phyloP scores from a whole-genome alignment of 768 basidiomycete species.

The Suillus clintonianus region DNA sequence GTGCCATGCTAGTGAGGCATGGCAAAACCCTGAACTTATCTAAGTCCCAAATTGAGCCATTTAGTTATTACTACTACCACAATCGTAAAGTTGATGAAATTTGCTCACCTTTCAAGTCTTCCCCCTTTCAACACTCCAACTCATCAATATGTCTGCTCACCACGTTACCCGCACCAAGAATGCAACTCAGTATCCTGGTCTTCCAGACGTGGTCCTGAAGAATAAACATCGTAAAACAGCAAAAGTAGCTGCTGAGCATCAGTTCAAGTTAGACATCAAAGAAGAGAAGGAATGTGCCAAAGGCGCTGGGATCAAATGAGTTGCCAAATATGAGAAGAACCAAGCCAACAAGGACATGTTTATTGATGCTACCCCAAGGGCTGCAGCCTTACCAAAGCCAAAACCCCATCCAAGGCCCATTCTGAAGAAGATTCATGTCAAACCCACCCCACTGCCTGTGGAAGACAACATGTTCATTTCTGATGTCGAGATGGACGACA shows the following conservation, averaged over 20 bases:
- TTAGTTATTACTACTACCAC: neutral
- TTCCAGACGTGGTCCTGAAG: neutral
- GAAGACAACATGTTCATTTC: neutral
- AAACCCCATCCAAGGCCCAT: neutral
- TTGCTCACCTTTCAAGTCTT: neutral
- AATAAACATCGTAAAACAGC: conserved; percentile 7
- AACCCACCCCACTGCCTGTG: neutral
- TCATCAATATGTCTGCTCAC: neutral
- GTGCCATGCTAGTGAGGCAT: no score
- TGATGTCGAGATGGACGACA: neutral
- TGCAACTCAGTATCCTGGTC: conserved; percentile 6
- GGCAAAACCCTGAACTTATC: no score
- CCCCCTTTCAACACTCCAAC: neutral
- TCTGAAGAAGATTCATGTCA: neutral
- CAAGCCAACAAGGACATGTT: neutral
- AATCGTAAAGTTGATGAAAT: neutral
- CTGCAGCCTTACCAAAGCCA: neutral
- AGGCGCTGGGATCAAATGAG: neutral
- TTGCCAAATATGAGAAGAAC: conserved; percentile 1
- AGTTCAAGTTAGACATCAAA: conserved; percentile 4
- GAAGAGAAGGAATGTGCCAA: conserved; percentile 1
- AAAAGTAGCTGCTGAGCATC: conserved; percentile 10
- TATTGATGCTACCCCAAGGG: neutral
- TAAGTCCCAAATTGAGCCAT: neutral
- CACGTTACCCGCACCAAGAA: conserved; percentile 4